Conservation (phyloP, 176 grass and related monocot species). For the Hordeum marinum region DNA sequence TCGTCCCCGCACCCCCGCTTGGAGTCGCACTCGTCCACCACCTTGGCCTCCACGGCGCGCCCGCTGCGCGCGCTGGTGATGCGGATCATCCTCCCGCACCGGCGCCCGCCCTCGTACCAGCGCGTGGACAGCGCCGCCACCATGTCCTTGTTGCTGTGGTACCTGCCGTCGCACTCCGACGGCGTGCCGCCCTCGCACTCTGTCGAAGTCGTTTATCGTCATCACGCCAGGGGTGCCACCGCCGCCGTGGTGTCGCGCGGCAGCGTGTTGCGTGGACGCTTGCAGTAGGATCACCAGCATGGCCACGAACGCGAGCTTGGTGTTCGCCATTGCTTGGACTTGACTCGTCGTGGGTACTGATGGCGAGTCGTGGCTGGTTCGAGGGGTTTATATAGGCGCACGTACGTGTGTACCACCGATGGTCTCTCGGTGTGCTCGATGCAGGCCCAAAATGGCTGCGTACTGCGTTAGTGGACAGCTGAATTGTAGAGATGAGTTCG, state of each 20-base stretch:
- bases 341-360: background rate
- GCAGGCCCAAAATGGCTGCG: background rate
- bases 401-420: background rate
- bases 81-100: constrained; percentile 14
- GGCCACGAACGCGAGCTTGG: background rate
- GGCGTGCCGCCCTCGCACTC: background rate
- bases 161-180: constrained; percentile 11
- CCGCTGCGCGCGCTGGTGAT: constrained; percentile 8
- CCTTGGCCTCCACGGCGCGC: constrained; percentile 21
- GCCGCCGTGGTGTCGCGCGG: background rate
- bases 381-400: background rate
- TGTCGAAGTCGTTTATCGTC: constrained; percentile 12
- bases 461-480: background rate
- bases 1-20: constrained; percentile 15
- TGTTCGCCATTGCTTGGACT: background rate
- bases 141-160: constrained; percentile 21
- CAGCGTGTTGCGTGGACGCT: background rate
- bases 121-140: constrained; percentile 26
- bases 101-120: constrained; percentile 5
- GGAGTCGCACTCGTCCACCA: constrained; percentile 44
- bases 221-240: background rate
- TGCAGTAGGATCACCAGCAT: constrained; percentile 5
- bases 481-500: background rate
- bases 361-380: background rate
- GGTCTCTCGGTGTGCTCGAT: background rate